Conservation (phyloP, 192 early-diverging fungal species). For the Coemansia umbellata region DNA sequence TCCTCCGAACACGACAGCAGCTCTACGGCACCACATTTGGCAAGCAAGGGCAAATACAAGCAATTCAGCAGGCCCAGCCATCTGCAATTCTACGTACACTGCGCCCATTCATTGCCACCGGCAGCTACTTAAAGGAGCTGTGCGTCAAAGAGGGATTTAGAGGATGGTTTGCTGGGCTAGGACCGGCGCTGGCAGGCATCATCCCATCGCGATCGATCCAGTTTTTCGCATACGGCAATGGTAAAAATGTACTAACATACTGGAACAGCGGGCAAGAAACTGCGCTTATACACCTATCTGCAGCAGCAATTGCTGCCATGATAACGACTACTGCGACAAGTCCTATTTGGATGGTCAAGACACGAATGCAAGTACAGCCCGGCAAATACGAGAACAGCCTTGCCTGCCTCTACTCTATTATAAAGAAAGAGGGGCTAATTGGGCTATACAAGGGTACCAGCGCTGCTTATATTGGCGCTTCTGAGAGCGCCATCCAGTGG, state of each 20-base stretch:
- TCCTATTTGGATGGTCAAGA: conserved; percentile 98
- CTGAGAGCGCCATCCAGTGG: conserved; percentile 93
- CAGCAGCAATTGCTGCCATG: conserved; percentile 69
- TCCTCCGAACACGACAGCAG: conserved; percentile 92
- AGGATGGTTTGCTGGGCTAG: conserved; percentile 92
- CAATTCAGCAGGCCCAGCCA: not conserved
- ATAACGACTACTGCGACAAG: conserved; percentile 82
- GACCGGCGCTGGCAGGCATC: conserved; percentile 89
- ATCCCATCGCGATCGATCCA: conserved; percentile 94
- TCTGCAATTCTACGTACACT: not conserved
- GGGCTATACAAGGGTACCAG: conserved; percentile 89
- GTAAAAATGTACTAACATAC: conserved; percentile 73
- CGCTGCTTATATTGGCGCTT: conserved; percentile 83
- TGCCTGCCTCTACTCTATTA: conserved; percentile 64
- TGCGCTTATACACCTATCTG: conserved; percentile 71
- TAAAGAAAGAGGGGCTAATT: conserved; percentile 74
- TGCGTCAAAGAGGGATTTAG: conserved; percentile 72
- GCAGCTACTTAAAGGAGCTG: conserved; percentile 50
- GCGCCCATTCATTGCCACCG: conserved; percentile 32
- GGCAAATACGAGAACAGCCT: conserved; percentile 72
- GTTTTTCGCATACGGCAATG: conserved; percentile 89
- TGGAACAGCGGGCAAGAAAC: conserved; percentile 77
- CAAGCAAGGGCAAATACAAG: not conserved
- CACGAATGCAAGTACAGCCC: conserved; percentile 84
- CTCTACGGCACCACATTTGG: conserved; percentile 34